Evolutionary conservation across 345 rosid genomes (phyloP), one percentile per base, ranked within the genome.

Genomic region (Capsella bursapastoris): DNA sequence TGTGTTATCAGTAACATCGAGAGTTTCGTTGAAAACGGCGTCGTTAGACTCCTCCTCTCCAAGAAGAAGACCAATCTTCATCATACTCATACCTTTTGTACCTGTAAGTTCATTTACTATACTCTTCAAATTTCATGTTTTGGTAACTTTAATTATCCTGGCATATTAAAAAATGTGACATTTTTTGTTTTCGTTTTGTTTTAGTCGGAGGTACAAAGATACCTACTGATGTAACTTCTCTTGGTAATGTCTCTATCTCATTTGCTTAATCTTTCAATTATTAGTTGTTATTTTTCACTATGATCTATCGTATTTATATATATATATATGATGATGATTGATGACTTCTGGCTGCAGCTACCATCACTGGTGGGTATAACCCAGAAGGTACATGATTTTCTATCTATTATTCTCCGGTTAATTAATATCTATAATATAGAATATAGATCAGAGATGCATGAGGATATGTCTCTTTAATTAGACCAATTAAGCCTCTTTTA

Each of bases 1-100:
- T 70, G 74, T 11, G 18, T 31, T 9, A 41, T 70, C 25, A 40
- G 56, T 8, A 13, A 47, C 3, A 3, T 47, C 7, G 27, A 35
- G 31, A 18, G 13, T 22, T 29, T 25, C 4, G 38, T 70, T 16
- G 52, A 14, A 29, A 57, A 70, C n/a, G 74, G 74, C 6, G 66
- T 70, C 0, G 32, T 70, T 6, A 58, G 74, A 27, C 56, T 70
- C 3, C n/a, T 70, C 34, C 48, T 58, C 32, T 32, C 56, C 31
- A 70, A 57, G 65, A 31, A 13, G 8, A 45, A 57, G 66, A 68
- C 41, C 41, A 29, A 41, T 25, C 28, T 12, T 47, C 4, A 2
- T 8, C 3, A 3, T 22, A 22, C 25, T 6, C 56, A n/a, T 47
- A 8, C 29, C 41, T 31, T 4, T 10, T 15, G 29, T 40, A 40